phyloP scores from a whole-genome alignment of 2,329 filamentous ascomycete genomes.

The Trichophyton simii region DNA sequence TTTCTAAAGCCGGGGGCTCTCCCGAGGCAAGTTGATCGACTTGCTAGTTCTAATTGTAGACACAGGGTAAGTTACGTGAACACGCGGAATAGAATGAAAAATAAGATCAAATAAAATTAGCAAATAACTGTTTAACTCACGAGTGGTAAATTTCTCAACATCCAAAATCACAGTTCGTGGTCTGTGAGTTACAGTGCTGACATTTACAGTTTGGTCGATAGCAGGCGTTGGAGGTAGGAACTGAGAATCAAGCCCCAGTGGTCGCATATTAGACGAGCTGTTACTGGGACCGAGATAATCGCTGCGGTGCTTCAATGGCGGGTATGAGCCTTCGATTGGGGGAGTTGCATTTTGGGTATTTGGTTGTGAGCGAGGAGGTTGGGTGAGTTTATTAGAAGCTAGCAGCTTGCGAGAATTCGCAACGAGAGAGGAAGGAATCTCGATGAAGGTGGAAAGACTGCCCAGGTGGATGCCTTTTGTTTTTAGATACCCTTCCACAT shows the following conservation, averaged over 20 bases:
- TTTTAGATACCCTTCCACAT: conserved; percentile 62
- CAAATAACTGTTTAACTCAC: conserved; percentile 13
- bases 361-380: neutral
- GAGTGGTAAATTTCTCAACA: conserved; percentile 19
- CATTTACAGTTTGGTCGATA: neutral
- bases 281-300: neutral
- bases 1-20: conserved; percentile 26
- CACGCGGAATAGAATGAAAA: too few species aligned
- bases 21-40: conserved; percentile 22
- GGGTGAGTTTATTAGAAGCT: neutral
- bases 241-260: conserved; percentile 4
- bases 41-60: conserved; percentile 16
- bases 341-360: neutral
- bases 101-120: too few species aligned
- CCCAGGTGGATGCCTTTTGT: conserved; percentile 24
- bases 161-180: conserved; percentile 13
- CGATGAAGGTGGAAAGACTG: conserved; percentile 20
- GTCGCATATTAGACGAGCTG: neutral
- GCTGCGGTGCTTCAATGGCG: neutral
- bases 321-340: neutral
- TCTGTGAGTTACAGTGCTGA: neutral
- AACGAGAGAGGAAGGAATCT: conserved; percentile 13
- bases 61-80: neutral
- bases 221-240: neutral
- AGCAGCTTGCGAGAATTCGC: neutral